Evolutionary conservation across 2,329 filamentous ascomycete genomes (phyloP).

Genomic region (Periconia digitata): DNA sequence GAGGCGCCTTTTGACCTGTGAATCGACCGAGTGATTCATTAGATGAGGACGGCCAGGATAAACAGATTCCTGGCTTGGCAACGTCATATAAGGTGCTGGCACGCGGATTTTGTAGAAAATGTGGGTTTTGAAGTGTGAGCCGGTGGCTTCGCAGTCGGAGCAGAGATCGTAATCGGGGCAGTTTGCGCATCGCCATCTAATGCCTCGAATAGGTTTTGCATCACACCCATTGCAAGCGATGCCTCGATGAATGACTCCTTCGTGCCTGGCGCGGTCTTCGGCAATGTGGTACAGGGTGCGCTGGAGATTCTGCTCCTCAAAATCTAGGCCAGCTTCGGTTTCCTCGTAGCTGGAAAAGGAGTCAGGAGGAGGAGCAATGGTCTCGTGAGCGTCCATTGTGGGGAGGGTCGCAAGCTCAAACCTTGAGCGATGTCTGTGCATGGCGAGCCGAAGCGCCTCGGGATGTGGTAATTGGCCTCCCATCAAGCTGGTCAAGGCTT

Average conservation of each 20-base stretch:
- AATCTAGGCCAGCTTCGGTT: constrained; percentile 45
- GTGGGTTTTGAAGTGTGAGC: constrained; percentile 82
- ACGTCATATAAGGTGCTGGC: constrained; percentile 79
- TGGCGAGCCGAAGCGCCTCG: constrained; percentile 18
- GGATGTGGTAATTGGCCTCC: constrained; percentile 16
- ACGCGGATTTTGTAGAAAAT: constrained; percentile 96
- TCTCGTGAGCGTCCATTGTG: constrained; percentile 25
- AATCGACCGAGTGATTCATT: constrained; percentile 67
- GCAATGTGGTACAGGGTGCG: constrained; percentile 88
- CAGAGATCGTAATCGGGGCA: constrained; percentile 96
- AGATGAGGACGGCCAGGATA: constrained; percentile 67
- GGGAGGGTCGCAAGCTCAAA: constrained; percentile 7
- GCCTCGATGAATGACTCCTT: constrained; percentile 88
- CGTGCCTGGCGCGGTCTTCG: constrained; percentile 74
- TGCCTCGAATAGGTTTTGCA: constrained; percentile 83
- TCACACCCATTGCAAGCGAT: constrained; percentile 91
- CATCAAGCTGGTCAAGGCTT: constrained; percentile 21
- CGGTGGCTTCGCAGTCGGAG: constrained; percentile 81
- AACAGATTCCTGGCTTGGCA: constrained; percentile 62
- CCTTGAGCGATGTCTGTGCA: constrained; percentile 22
- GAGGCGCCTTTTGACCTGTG: constrained; percentile 66
- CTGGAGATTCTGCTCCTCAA: constrained; percentile 75
- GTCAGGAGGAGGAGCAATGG: constrained; percentile 34
- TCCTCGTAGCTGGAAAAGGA: constrained; percentile 34
- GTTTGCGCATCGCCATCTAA: constrained; percentile 92